A percentile compares a stretch with the other conserved stretches of the same genome.
Conservation (phyloP, 2,329 filamentous ascomycete genomes). For the Cordyceps pruinosa region DNA sequence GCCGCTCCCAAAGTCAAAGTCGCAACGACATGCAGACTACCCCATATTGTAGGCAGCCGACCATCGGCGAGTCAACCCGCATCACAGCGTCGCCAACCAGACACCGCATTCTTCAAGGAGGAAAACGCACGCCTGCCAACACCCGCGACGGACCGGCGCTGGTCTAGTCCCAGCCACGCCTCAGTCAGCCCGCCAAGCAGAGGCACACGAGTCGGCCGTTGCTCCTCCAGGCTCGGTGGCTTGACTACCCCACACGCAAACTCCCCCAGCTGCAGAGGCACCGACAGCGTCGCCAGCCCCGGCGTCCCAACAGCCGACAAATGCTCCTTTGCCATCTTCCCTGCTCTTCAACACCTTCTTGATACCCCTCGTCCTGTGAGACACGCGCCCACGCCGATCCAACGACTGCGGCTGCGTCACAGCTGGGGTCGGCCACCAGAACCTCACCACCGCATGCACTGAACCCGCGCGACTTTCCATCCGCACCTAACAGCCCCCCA, state of each 20-base stretch:
- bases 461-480: constrained; percentile 4
- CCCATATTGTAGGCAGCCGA: constrained; percentile 10
- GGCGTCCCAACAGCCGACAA: constrained; percentile 4
- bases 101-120: not conserved
- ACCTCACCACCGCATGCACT: not conserved
- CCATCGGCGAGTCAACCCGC: constrained; percentile 8
- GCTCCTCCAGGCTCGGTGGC: constrained; percentile 5
- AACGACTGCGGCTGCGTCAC: not conserved
- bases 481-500: not conserved
- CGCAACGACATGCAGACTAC: not conserved
- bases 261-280: constrained; percentile 8
- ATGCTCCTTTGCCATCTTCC: not conserved
- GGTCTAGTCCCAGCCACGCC: not conserved
- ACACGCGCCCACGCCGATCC: not conserved
- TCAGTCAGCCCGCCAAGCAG: constrained; percentile 1
- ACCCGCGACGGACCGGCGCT: not conserved
- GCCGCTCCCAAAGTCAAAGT: not conserved
- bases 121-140: not conserved
- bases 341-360: not conserved
- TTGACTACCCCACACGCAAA: constrained; percentile 10
- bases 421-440: not conserved
- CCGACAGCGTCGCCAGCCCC: constrained; percentile 4
- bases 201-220: not conserved
- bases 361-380: not conserved
- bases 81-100: not conserved